Evolutionary conservation across 2,329 filamentous ascomycete species (phyloP).

Genomic region (Talaromyces sp.): DNA sequence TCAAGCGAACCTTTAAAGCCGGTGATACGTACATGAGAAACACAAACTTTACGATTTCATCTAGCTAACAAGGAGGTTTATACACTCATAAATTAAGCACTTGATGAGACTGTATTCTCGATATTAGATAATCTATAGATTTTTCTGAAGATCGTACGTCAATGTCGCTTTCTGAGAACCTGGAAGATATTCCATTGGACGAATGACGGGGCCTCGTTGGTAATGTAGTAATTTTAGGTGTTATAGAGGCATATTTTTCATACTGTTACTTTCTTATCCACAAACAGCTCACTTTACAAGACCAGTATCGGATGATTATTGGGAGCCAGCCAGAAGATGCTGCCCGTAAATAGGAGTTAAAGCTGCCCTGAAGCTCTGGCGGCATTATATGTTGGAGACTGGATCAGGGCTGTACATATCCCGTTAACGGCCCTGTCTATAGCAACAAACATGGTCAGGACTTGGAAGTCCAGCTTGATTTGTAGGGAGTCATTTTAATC

Average conservation of each 20-base stretch:
- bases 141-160: background rate
- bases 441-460: background rate
- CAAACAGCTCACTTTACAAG: background rate
- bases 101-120: background rate
- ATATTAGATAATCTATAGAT: background rate
- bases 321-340: background rate
- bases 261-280: no score
- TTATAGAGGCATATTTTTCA: no score
- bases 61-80: background rate
- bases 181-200: no score
- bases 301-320: background rate
- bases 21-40: background rate
- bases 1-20: background rate
- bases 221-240: no score
- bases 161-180: background rate
- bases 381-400: background rate
- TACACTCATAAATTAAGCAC: background rate
- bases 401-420: background rate
- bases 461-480: background rate
- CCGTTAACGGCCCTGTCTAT: background rate
- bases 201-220: no score
- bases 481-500: background rate
- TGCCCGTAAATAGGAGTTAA: background rate
- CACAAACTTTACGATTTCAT: no score
- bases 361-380: background rate